phyloP scores from a whole-genome alignment of 768 basidiomycete species.

The Boletellus sp. region DNA sequence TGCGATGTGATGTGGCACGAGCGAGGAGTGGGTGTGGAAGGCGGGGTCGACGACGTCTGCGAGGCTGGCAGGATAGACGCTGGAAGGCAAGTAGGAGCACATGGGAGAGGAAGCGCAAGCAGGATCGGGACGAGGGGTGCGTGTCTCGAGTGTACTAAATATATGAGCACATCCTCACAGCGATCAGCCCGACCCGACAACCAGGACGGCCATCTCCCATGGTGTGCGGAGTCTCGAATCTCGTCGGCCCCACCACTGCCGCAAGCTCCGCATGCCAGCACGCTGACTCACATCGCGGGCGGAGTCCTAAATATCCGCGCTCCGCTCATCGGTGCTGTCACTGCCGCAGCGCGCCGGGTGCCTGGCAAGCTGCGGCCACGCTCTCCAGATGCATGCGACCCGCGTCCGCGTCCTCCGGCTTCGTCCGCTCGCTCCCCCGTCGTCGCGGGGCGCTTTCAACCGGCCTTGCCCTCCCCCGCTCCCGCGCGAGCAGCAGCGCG shows the following conservation, averaged over 20 bases:
- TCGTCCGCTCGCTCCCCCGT: not conserved
- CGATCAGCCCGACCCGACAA: too few species aligned
- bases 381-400: not conserved
- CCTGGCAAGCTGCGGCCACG: too few species aligned
- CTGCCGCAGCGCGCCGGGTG: too few species aligned
- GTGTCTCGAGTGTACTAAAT: slow-evolving; percentile 16
- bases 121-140: not conserved
- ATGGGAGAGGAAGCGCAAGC: slow-evolving; percentile 6
- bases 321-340: too few species aligned
- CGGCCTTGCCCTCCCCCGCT: slow-evolving; percentile 74
- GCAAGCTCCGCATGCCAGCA: too few species aligned
- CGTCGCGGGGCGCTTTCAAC: slow-evolving; percentile 32
- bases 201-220: too few species aligned
- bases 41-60: slow-evolving; percentile 26
- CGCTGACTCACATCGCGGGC: too few species aligned
- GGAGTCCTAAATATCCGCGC: too few species aligned
- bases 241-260: too few species aligned
- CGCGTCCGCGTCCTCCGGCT: not conserved
- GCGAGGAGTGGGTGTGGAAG: slow-evolving; percentile 7
- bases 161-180: not conserved
- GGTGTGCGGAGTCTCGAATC: too few species aligned
- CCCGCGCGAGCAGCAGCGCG: slow-evolving; percentile 70
- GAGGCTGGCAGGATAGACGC: slow-evolving; percentile 20
- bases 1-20: slow-evolving; percentile 5
- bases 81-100: slow-evolving; percentile 18